These are phyloP conservation scores for Alternaria longipes DNA, from an alignment of 2,329 filamentous ascomycete genomes.

Conservation along the genomic window DNA sequence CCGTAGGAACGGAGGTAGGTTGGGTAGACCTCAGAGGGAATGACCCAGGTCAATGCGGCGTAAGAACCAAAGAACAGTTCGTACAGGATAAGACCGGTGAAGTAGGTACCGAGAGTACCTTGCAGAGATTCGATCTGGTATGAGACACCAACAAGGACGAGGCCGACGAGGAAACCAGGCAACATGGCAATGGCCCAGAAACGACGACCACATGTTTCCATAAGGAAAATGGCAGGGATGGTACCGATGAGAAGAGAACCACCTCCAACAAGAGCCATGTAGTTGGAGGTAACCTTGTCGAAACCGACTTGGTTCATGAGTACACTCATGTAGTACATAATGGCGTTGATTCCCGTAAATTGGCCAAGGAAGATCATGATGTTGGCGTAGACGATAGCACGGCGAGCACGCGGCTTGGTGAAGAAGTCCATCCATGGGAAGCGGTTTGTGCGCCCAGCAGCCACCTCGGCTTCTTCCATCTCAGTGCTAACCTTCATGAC, in stretches of 20 bases:
- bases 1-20: constrained; percentile 77
- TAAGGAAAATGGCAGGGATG: constrained; percentile 73
- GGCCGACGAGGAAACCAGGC: constrained; percentile 74
- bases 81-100: constrained; percentile 68
- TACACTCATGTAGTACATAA: constrained; percentile 74
- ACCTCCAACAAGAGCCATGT: constrained; percentile 76
- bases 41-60: constrained; percentile 48
- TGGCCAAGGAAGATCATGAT: constrained; percentile 79
- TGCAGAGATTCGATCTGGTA: constrained; percentile 65
- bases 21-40: constrained; percentile 74
- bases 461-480: constrained; percentile 61
- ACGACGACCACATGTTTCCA: constrained; percentile 76
- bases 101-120: constrained; percentile 66
- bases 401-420: constrained; percentile 69
- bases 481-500: constrained; percentile 73
- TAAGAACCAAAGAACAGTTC: constrained; percentile 51
- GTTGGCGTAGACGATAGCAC: constrained; percentile 70
- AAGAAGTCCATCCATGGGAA: constrained; percentile 79
- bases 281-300: constrained; percentile 67
- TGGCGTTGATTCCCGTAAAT: constrained; percentile 63
- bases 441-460: constrained; percentile 63
- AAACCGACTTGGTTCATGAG: constrained; percentile 76
- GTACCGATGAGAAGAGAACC: constrained; percentile 73
- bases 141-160: constrained; percentile 71
- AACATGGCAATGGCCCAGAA: constrained; percentile 80